phyloP scores from a whole-genome alignment of 495 filamentous ascomycete genomes.

The Talaromyces adpressus region DNA sequence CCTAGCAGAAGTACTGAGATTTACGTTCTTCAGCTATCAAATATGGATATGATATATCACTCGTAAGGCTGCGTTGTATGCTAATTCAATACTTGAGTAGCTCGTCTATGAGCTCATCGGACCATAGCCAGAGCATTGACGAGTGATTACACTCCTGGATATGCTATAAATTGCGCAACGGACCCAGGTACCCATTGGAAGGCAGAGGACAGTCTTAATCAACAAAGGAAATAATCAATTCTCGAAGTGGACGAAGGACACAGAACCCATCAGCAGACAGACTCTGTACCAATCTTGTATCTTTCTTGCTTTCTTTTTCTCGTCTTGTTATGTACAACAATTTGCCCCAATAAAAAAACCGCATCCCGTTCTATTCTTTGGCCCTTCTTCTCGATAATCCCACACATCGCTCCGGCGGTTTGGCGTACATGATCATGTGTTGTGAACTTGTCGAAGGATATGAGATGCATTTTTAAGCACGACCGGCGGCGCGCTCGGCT shows the following conservation, averaged over 20 bases:
- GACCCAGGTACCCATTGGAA: background rate
- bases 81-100: background rate
- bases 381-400: background rate
- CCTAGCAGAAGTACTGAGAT: background rate
- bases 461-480: background rate
- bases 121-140: background rate
- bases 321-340: background rate
- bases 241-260: background rate
- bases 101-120: background rate
- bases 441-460: background rate
- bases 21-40: background rate
- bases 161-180: background rate
- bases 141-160: background rate
- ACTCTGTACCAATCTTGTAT: background rate
- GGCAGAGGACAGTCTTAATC: background rate
- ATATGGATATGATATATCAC: background rate
- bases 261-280: background rate
- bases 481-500: constrained; percentile 47
- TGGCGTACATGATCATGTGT: constrained; percentile 5
- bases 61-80: background rate
- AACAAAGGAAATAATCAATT: constrained; percentile 4
- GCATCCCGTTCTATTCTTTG: background rate
- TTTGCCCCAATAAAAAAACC: background rate
- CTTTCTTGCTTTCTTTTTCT: background rate
- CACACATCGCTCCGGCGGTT: background rate